These are phyloP conservation scores for Parietaria judaica DNA, from an alignment of 306 rosid species.

Conservation along the genomic window DNA sequence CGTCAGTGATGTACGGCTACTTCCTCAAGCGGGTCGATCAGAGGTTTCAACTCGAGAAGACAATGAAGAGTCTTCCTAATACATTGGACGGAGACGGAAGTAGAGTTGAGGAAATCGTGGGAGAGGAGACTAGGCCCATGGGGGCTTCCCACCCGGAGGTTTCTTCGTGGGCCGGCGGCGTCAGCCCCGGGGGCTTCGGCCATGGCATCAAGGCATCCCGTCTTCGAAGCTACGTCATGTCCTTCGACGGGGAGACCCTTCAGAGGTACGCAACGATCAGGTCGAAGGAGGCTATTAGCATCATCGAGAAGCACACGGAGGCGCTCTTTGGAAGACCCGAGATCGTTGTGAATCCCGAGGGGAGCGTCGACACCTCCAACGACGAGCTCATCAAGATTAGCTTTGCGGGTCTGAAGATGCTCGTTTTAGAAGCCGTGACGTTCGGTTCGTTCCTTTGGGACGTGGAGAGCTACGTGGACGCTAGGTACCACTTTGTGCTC, in stretches of 20 bases:
- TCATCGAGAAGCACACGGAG: conserved; percentile 86
- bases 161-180: conserved; percentile 39
- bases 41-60: conserved; percentile 93
- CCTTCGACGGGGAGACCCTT: conserved; percentile 82
- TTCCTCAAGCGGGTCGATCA: conserved; percentile 86
- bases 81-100: conserved; percentile 33
- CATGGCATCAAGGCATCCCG: conserved; percentile 42
- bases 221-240: conserved; percentile 69
- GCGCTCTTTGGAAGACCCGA: conserved; percentile 89
- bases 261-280: conserved; percentile 84
- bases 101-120: conserved; percentile 21
- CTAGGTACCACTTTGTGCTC: conserved; percentile 80
- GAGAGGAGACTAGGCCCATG: conserved; percentile 27
- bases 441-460: conserved; percentile 96
- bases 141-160: conserved; percentile 55
- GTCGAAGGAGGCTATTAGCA: conserved; percentile 76
- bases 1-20: conserved; percentile 89
- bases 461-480: conserved; percentile 80
- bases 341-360: conserved; percentile 52
- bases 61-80: conserved; percentile 64
- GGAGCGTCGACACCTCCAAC: conserved; percentile 53
- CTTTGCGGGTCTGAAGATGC: conserved; percentile 73
- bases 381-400: conserved; percentile 67
- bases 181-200: conserved; percentile 35
- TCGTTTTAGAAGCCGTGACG: conserved; percentile 81